A percentile compares a stretch with the other conserved stretches of the same genome.
Evolutionary conservation across 345 rosid species (phyloP).

Genomic region (Bretschneidera sinensis): DNA sequence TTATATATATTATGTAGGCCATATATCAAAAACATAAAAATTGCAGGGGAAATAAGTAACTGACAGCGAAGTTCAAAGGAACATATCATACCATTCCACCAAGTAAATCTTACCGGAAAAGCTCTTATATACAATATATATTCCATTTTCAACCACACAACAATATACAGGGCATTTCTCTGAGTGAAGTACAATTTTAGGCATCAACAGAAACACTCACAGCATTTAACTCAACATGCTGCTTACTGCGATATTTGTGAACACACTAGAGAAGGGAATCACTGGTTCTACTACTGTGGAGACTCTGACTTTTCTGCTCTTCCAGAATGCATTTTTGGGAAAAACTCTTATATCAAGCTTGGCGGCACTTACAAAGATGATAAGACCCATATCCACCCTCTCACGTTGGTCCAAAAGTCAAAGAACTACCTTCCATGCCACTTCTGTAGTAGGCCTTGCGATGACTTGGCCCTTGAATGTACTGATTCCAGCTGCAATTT

Average conservation of each 20-base stretch:
- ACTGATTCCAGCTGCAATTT: constrained; percentile 6
- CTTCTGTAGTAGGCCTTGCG: background rate
- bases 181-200: constrained; percentile 9
- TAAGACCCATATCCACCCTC: constrained; percentile 8
- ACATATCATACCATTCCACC: no score
- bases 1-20: no score
- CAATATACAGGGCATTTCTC: background rate
- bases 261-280: background rate
- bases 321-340: background rate
- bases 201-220: constrained; percentile 75
- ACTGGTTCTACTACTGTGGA: constrained; percentile 6
- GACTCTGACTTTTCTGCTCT: background rate
- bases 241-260: constrained; percentile 35
- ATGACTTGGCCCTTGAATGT: constrained; percentile 15
- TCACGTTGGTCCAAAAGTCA: constrained; percentile 11
- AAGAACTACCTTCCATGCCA: constrained; percentile 8
- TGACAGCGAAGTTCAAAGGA: no score
- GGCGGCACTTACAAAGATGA: background rate
- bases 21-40: no score
- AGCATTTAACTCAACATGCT: constrained; percentile 64
- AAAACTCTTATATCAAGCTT: background rate
- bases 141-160: no score
- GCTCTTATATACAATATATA: background rate
- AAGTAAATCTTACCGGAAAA: background rate
- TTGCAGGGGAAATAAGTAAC: no score